Percentiles rank a stretch among this genome's conserved stretches.
Conservation (phyloP, 1,284 basidiomycete species). For the Volvariella volvacea region DNA sequence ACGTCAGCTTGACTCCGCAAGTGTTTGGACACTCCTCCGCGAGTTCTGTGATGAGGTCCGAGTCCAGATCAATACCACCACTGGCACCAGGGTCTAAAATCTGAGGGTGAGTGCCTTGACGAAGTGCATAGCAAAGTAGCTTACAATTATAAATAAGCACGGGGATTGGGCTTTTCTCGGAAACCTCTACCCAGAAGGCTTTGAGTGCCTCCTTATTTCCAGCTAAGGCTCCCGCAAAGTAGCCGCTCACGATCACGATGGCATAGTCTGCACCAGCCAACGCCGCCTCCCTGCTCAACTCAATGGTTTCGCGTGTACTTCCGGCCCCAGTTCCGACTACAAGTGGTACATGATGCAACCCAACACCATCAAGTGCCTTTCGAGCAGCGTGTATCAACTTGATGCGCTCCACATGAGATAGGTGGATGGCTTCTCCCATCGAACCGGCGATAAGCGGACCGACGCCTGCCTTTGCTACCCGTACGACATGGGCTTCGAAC, state of each 20-base stretch:
- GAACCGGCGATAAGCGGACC: constrained; percentile 75
- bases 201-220: constrained; percentile 63
- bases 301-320: constrained; percentile 76
- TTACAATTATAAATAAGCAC: constrained; percentile 89
- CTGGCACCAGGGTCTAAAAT: constrained; percentile 70
- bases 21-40: constrained; percentile 67
- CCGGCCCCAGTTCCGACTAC: constrained; percentile 80
- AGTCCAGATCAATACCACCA: constrained; percentile 82
- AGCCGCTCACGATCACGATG: constrained; percentile 83
- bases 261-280: constrained; percentile 77
- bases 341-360: constrained; percentile 56
- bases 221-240: constrained; percentile 73
- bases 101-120: constrained; percentile 1
- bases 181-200: constrained; percentile 72
- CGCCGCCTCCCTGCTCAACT: constrained; percentile 69
- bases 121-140: constrained; percentile 20
- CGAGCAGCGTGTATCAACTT: constrained; percentile 68
- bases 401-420: constrained; percentile 68
- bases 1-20: constrained; percentile 86
- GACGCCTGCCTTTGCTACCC: constrained; percentile 67
- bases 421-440: constrained; percentile 81
- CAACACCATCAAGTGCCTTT: constrained; percentile 62
- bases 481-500: constrained; percentile 70
- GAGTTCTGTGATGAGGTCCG: constrained; percentile 77
- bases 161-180: constrained; percentile 76